Evolutionary conservation across 2,329 filamentous ascomycete genomes (phyloP), one percentile per base, ranked within the genome.

Genomic region (Nemania bipapillata): DNA sequence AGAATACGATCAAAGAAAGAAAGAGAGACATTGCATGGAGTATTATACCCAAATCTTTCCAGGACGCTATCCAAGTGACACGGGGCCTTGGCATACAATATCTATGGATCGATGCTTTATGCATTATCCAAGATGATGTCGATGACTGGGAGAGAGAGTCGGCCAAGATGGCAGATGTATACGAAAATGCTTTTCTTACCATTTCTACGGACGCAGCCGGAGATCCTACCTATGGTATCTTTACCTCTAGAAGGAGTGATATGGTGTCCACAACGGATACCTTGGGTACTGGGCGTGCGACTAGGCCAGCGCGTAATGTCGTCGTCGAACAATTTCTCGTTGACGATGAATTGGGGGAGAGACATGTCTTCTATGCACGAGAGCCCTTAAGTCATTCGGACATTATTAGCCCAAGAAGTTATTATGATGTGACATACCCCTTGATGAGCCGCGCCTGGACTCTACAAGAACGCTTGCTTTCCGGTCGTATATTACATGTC

Each of bases 101-200:
- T 56, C 28, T 37, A n/a, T 37, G 28, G 53, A 56, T 56, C 30
- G 53, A 56, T 56, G 53, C 53, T 5, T 26, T 37, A 8, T 56
- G 28, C 30, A 56, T 56, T 17, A 37, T 56, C 30, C 30, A 56
- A 42, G 35, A 37, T 30, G 20, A 26, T 37, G 15, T 7, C 8
- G 17, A 3, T 17, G 28, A 56, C 30, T 56, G 20, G 53, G 30
- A 37, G 4, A 26, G 17, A 4, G 53, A 56, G 30, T 56, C 53
- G n/a, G 30, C 53, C 7, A 35, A 56, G 35, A 56, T 56, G 28
- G 53, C 53, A 20, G 30, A 56, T 24, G 22, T 42, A 9, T 56
- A 56, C 22, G 17, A 20, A 35, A 56, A 56, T 37, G 22, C 22
- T 28, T 52, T 52, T 15, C 22, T 28, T 15, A 28, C 49, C 7